Evolutionary conservation across 2,329 filamentous ascomycete species (phyloP).

Genomic region (Phialophora expanda): DNA sequence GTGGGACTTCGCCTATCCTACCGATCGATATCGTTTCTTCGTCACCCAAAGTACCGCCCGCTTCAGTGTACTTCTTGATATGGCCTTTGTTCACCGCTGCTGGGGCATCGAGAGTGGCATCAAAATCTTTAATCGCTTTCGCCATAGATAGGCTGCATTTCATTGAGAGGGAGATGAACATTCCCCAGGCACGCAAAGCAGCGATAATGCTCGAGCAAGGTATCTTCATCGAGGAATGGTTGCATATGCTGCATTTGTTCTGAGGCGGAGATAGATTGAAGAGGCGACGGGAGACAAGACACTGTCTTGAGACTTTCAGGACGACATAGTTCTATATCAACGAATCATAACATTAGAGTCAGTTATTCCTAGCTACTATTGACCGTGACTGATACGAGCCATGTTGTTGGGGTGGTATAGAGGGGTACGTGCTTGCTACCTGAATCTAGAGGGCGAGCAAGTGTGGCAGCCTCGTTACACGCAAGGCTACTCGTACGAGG

Average conservation of each 20-base stretch:
- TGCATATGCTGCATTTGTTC: slow-evolving; percentile 29
- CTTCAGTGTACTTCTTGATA: slow-evolving; percentile 24
- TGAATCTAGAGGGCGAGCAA: no score
- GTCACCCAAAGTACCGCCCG: slow-evolving; percentile 5
- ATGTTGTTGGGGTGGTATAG: no score
- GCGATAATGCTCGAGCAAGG: slow-evolving; percentile 19
- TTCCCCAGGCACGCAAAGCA: slow-evolving; percentile 21
- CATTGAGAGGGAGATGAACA: slow-evolving; percentile 22
- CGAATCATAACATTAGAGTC: no score
- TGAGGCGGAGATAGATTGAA: not conserved
- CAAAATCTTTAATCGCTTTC: slow-evolving; percentile 4
- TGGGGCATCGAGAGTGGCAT: not conserved
- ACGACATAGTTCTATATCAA: no score
- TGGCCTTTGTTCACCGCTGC: slow-evolving; percentile 27
- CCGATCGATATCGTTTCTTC: not conserved
- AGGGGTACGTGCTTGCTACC: no score
- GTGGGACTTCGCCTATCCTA: not conserved
- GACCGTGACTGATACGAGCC: no score
- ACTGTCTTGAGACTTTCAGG: no score
- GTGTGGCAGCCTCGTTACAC: no score
- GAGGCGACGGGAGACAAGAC: no score
- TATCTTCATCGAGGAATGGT: slow-evolving; percentile 19
- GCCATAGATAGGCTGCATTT: slow-evolving; percentile 21
- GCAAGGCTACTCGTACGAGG: not conserved
- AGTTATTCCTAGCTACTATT: no score